A percentile compares a stretch with the other conserved stretches of the same genome.
phyloP scores from a whole-genome alignment of 345 rosid species.

The Cochlearia excelsa region DNA sequence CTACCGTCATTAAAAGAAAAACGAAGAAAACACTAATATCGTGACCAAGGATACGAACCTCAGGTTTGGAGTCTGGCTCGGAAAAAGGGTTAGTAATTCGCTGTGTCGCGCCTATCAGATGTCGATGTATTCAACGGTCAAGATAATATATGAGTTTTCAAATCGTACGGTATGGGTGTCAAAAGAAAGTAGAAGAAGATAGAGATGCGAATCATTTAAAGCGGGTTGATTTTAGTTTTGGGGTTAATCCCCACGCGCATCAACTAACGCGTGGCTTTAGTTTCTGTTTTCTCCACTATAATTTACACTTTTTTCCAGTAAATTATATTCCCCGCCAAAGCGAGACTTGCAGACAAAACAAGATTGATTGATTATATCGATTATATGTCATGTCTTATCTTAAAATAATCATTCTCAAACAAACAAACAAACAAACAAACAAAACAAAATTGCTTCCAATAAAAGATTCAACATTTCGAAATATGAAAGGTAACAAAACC shows the following conservation, averaged over 20 bases:
- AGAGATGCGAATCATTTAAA: slow-evolving; percentile 2
- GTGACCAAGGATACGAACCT: slow-evolving; percentile 23
- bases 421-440: background rate
- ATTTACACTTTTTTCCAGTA: too few relatives aligned
- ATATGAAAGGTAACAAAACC: slow-evolving; percentile 24
- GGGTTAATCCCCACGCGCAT: slow-evolving; percentile 46
- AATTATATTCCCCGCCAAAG: background rate
- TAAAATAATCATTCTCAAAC: background rate
- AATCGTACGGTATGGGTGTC: slow-evolving; percentile 19
- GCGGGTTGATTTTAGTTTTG: slow-evolving; percentile 21
- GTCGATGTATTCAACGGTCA: slow-evolving; percentile 17
- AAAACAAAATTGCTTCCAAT: slow-evolving; percentile 8
- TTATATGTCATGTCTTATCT: background rate
- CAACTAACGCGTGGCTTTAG: slow-evolving; percentile 30
- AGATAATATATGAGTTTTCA: slow-evolving; percentile 15
- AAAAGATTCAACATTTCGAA: slow-evolving; percentile 6
- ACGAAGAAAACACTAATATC: background rate
- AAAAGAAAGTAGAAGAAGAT: slow-evolving; percentile 20
- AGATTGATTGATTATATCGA: too few relatives aligned
- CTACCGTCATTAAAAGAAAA: background rate
- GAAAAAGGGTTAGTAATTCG: slow-evolving; percentile 4
- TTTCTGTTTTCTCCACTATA: background rate
- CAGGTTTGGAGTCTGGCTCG: slow-evolving; percentile 36
- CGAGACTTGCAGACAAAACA: background rate
- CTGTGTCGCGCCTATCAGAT: slow-evolving; percentile 10